A percentile compares a stretch with the other conserved stretches of the same genome.
Evolutionary conservation across 164 flowering plant species (phyloP).

Genomic region (Magnolia sinica): DNA sequence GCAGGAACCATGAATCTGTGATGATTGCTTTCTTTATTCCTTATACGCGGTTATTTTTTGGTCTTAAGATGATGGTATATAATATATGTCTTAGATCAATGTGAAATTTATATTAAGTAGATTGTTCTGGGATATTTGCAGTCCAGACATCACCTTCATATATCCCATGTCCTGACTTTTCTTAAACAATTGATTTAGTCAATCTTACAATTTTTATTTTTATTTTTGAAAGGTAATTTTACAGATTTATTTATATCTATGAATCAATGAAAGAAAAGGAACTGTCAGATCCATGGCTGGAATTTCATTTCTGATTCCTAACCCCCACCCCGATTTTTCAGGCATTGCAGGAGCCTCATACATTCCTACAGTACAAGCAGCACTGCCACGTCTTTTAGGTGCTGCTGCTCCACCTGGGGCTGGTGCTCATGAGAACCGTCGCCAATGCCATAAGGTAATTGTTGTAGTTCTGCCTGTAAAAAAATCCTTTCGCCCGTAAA

Average conservation of each 20-base stretch:
- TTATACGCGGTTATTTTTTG: no score
- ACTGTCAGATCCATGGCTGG: no score
- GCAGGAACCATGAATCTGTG: not conserved
- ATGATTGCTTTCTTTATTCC: no score
- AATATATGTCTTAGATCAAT: no score
- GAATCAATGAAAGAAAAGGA: not conserved
- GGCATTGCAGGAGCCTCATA: constrained; percentile 96
- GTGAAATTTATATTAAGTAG: no score
- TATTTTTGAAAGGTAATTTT: no score
- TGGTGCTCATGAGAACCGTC: constrained; percentile 92
- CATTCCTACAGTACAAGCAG: constrained; percentile 86
- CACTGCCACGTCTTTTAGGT: constrained; percentile 87
- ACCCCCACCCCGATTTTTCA: constrained; percentile 16
- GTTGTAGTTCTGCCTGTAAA: not conserved
- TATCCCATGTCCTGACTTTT: no score
- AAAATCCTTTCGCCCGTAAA: not conserved
- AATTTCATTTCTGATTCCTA: not conserved
- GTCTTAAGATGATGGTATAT: no score
- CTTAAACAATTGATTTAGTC: no score
- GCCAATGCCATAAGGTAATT: constrained; percentile 86
- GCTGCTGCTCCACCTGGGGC: constrained; percentile 94
- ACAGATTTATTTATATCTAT: not conserved
- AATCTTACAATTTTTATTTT: no score
- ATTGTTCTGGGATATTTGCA: no score
- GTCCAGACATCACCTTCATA: no score